Evolutionary conservation across 2,329 filamentous ascomycete genomes (phyloP).

Genomic region (Nannizzia gypsea): DNA sequence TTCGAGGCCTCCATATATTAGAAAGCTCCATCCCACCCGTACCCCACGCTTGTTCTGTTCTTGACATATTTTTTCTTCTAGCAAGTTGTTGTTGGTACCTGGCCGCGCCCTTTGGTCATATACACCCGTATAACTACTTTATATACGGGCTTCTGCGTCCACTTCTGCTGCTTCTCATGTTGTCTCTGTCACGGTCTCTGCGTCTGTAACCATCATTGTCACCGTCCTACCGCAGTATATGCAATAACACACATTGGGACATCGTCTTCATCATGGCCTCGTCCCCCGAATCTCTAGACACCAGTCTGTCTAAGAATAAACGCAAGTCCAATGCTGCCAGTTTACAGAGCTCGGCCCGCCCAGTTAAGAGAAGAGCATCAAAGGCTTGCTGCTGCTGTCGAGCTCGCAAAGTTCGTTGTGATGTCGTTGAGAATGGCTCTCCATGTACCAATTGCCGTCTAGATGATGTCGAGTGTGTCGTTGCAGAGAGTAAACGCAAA

Average conservation of each 20-base stretch:
- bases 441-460: conserved; percentile 22
- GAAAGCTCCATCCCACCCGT: neutral
- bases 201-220: neutral
- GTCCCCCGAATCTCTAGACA: conserved; percentile 17
- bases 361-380: conserved; percentile 55
- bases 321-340: conserved; percentile 48
- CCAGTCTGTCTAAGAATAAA: conserved; percentile 34
- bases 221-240: neutral
- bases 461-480: conserved; percentile 19
- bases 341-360: conserved; percentile 41
- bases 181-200: neutral
- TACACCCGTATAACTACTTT: neutral
- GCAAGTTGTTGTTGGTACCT: neutral
- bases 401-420: conserved; percentile 42
- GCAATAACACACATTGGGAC: neutral
- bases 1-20: conserved; percentile 2
- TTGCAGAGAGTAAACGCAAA: conserved; percentile 43
- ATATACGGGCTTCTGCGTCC: neutral
- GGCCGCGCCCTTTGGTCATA: neutral
- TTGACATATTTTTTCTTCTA: neutral
- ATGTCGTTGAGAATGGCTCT: conserved; percentile 39
- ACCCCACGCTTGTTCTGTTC: neutral
- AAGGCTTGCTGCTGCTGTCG: conserved; percentile 43
- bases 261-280: conserved; percentile 2
- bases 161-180: neutral